Evolutionary conservation across 192 early-diverging fungal species (phyloP), one percentile per base, ranked within the genome.

Genomic region (Podochytrium sp.): DNA sequence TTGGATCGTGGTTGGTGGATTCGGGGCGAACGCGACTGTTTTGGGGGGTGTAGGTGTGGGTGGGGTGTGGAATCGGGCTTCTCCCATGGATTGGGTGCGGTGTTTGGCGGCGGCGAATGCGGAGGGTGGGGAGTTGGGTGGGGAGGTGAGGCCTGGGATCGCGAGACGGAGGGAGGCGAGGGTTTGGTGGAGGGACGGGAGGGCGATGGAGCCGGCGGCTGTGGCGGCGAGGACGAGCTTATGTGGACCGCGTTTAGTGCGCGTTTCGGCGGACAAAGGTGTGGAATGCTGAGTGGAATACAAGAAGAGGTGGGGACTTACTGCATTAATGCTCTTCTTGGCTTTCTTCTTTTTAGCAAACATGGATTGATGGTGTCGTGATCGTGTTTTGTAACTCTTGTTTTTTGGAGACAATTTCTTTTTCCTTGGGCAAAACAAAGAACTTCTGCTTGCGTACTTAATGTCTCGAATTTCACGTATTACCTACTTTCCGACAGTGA

Each of bases 311-410:
- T 60, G 2, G 32, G 25, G 51, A 63, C 20, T 25, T 68, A 78
- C 78, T 34, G 78, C 78, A 47, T 74, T 79, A 50, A 79, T 49
- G 43, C 73, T 71, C 52, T 75, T 75, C 49, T 79, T 75, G 10
- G 67, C 66, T 32, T 70, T 79, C 40, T 68, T 66, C 29, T 58
- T 75, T 39, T 75, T 68, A 2, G 42, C 65, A 32, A 66, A 66
- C 65, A 66, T 66, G 43, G 43, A 20, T 50, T 39, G 43, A 27
- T 66, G 23, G 16, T 50, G 35, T 62, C 37, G 60, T 18, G 32
- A 20, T 14, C 38, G 60, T 62, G 32, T 62, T 16, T 16, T 14
- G 0, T 12, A 27, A 57, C 18, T 57, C 12, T 27, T 57, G 55
- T 57, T 57, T 57, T 10, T 57, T 14, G 30, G 25, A 57, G 12